phyloP scores from a whole-genome alignment of 176 grass and related monocot genomes.

The Zea luxurians region DNA sequence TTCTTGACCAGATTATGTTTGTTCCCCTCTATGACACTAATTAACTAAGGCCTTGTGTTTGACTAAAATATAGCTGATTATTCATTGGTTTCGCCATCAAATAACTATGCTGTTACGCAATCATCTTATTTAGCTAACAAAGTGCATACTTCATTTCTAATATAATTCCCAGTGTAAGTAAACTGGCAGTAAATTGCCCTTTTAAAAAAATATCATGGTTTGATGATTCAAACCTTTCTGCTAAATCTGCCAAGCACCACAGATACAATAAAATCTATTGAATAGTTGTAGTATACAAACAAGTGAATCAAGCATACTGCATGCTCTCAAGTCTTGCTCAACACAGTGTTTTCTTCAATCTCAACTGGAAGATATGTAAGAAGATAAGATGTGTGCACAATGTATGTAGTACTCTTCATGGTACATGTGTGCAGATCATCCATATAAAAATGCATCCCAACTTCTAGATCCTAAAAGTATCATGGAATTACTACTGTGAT shows the following conservation, averaged over 20 bases:
- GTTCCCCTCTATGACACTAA: neutral
- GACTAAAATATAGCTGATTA: neutral
- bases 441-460: too few species aligned
- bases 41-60: neutral
- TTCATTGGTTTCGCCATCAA: neutral
- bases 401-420: too few species aligned
- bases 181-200: neutral
- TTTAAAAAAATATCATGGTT: neutral
- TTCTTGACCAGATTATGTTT: neutral
- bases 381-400: too few species aligned
- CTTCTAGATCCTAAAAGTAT: too few species aligned
- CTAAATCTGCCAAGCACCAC: neutral
- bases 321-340: neutral
- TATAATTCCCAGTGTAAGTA: neutral
- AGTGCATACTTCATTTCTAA: neutral
- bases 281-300: neutral
- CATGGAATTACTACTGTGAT: too few species aligned
- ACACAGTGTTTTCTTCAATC: neutral
- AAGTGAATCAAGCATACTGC: neutral
- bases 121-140: neutral
- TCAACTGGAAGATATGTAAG: too few species aligned
- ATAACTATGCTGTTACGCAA: neutral
- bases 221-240: neutral
- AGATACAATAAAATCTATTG: neutral
- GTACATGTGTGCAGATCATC: too few species aligned